Percentiles rank a stretch among this genome's conserved stretches.
Conservation (phyloP, 805 yeast species). For the Martiniozyma abietophila region DNA sequence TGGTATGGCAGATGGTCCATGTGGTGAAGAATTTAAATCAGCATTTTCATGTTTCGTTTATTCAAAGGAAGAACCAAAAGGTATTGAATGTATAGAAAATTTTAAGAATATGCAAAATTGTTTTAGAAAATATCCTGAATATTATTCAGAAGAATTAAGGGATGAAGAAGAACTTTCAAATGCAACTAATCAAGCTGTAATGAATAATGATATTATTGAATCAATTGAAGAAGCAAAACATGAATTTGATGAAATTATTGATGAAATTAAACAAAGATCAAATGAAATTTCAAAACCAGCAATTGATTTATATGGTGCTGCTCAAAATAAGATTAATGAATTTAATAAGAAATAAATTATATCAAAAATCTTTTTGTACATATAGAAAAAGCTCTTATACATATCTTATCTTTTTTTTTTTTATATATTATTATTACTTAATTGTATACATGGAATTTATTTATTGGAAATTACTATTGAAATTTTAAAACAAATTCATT, state of each 20-base stretch:
- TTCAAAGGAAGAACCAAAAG: conserved; percentile 93
- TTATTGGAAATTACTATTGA: no score
- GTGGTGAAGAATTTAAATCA: conserved; percentile 90
- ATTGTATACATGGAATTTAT: no score
- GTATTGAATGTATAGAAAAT: conserved; percentile 87
- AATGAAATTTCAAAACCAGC: conserved; percentile 6
- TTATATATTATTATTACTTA: no score
- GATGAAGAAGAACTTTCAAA: conserved; percentile 51
- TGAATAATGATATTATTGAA: conserved; percentile 15
- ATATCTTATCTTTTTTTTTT: no score
- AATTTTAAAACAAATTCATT: conserved; percentile 3
- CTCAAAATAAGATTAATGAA: conserved; percentile 15
- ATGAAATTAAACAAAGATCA: conserved; percentile 4
- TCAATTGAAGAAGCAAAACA: conserved; percentile 15
- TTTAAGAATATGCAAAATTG: conserved; percentile 90
- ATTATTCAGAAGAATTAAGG: conserved; percentile 83
- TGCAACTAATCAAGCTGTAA: conserved; percentile 14
- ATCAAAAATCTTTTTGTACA: no score
- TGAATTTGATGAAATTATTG: conserved; percentile 16
- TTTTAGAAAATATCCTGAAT: conserved; percentile 87
- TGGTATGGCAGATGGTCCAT: conserved; percentile 98
- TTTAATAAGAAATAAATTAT: conserved; percentile 9
- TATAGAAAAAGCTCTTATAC: no score
- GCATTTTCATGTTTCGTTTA: conserved; percentile 94
- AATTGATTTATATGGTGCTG: conserved; percentile 11